Conservation (phyloP, 768 basidiomycete species). For the Rhizopogon vulgaris region DNA sequence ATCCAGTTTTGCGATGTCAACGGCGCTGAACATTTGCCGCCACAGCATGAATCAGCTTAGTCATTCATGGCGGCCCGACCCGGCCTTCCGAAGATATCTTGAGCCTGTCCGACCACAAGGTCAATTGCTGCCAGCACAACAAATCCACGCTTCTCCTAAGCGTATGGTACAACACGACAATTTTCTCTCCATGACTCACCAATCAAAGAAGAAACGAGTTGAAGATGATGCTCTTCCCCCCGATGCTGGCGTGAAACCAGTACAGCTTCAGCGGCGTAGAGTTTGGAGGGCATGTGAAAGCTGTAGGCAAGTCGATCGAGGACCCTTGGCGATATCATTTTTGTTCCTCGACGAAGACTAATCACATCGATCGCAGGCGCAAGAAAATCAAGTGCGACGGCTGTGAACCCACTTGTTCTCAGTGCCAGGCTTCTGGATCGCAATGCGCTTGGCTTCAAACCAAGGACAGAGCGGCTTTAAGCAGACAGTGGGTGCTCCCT, state of each 20-base stretch:
- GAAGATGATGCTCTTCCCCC: slow-evolving; percentile 45
- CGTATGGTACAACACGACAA: slow-evolving; percentile 36
- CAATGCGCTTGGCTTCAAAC: slow-evolving; percentile 89
- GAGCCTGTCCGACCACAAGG: slow-evolving; percentile 14
- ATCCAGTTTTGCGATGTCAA: background rate
- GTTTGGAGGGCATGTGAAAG: slow-evolving; percentile 91
- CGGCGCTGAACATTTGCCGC: background rate
- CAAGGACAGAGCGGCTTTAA: slow-evolving; percentile 84
- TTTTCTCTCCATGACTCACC: slow-evolving; percentile 41
- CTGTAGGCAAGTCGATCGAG: slow-evolving; percentile 55
- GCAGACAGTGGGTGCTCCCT: slow-evolving; percentile 65
- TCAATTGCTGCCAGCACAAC: slow-evolving; percentile 16
- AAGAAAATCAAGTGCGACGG: slow-evolving; percentile 96
- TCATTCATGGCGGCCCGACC: slow-evolving; percentile 30
- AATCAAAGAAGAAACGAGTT: slow-evolving; percentile 73
- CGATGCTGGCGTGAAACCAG: slow-evolving; percentile 60
- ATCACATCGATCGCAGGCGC: slow-evolving; percentile 41
- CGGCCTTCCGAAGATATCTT: slow-evolving; percentile 28
- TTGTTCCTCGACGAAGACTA: slow-evolving; percentile 10
- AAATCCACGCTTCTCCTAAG: slow-evolving; percentile 12
- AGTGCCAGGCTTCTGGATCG: slow-evolving; percentile 67
- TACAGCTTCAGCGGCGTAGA: slow-evolving; percentile 71
- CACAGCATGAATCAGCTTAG: slow-evolving; percentile 26
- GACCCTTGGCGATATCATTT: slow-evolving; percentile 4
- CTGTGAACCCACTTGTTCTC: slow-evolving; percentile 78